phyloP scores from a whole-genome alignment of 768 basidiomycete genomes.

The Tricholoma sp. region DNA sequence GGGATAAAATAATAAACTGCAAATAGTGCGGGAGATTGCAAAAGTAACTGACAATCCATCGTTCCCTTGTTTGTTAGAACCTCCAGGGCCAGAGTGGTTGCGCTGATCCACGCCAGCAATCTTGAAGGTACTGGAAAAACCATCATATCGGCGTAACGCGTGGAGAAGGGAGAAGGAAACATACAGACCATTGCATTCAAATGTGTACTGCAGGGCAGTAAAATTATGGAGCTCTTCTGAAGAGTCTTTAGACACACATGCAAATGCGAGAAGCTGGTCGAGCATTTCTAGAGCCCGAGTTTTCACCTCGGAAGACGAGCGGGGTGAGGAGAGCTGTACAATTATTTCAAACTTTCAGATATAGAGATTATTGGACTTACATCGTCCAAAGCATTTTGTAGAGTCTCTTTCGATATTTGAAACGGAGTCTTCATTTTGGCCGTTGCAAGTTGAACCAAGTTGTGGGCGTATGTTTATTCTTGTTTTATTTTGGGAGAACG shows the following conservation, averaged over 20 bases:
- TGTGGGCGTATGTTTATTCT: constrained; percentile 24
- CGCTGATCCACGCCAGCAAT: constrained; percentile 57
- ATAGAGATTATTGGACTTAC: constrained; percentile 33
- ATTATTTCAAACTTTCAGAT: neutral
- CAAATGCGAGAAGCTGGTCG: constrained; percentile 49
- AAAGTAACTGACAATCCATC: constrained; percentile 36
- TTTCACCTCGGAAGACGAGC: constrained; percentile 47
- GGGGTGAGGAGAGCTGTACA: constrained; percentile 57
- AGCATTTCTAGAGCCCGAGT: constrained; percentile 50
- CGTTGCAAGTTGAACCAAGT: constrained; percentile 10
- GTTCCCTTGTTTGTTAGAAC: constrained; percentile 38
- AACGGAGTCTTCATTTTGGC: constrained; percentile 13
- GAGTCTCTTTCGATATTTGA: constrained; percentile 33
- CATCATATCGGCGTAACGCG: neutral
- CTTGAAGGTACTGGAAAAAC: constrained; percentile 55
- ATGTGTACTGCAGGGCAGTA: constrained; percentile 66
- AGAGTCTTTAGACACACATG: constrained; percentile 38
- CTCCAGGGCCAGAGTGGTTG: constrained; percentile 47
- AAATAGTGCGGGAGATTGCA: neutral
- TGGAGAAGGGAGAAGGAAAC: neutral
- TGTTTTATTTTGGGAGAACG: constrained; percentile 13
- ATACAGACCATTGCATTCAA: constrained; percentile 75
- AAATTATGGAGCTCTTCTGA: constrained; percentile 48
- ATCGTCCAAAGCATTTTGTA: constrained; percentile 65
- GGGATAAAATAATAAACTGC: constrained; percentile 4